phyloP scores from a whole-genome alignment of 192 early-diverging fungal genomes.

The Entophlyctis luteolus region DNA sequence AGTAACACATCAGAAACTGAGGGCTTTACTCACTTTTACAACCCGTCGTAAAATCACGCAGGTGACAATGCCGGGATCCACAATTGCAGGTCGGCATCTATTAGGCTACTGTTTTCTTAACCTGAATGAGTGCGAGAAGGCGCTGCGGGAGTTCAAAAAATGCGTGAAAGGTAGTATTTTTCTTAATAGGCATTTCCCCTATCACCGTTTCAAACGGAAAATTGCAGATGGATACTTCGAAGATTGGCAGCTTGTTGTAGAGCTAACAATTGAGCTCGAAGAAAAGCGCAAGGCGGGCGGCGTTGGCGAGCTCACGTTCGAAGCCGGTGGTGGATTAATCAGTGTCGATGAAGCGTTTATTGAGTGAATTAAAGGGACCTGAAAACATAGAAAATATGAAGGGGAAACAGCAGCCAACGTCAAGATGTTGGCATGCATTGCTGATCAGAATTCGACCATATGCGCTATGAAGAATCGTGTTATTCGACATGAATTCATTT shows the following conservation, averaged over 20 bases:
- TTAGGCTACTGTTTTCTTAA: conserved; percentile 59
- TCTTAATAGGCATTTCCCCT: neutral
- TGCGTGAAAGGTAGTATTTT: conserved; percentile 47
- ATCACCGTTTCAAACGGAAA: neutral
- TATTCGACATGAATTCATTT: no score
- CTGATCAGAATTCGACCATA: no score
- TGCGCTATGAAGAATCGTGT: neutral
- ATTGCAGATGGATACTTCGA: conserved; percentile 28
- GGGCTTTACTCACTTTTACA: neutral
- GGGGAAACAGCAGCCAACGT: no score
- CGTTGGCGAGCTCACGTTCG: no score
- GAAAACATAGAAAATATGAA: no score
- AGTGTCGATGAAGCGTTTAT: no score
- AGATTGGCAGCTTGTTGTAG: conserved; percentile 63
- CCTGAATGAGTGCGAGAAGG: conserved; percentile 48
- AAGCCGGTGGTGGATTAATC: no score
- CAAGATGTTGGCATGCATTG: no score
- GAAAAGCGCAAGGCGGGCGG: conserved; percentile 24
- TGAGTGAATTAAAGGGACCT: no score
- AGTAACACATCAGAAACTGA: no score
- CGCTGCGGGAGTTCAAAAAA: conserved; percentile 57
- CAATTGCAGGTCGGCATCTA: conserved; percentile 49
- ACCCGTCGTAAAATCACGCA: neutral
- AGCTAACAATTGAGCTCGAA: conserved; percentile 56
- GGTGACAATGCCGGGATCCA: conserved; percentile 48